Evolutionary conservation across 495 filamentous ascomycete species (phyloP), one percentile per base, ranked within the genome.

Genomic region (Polyplosphaeria fusca): DNA sequence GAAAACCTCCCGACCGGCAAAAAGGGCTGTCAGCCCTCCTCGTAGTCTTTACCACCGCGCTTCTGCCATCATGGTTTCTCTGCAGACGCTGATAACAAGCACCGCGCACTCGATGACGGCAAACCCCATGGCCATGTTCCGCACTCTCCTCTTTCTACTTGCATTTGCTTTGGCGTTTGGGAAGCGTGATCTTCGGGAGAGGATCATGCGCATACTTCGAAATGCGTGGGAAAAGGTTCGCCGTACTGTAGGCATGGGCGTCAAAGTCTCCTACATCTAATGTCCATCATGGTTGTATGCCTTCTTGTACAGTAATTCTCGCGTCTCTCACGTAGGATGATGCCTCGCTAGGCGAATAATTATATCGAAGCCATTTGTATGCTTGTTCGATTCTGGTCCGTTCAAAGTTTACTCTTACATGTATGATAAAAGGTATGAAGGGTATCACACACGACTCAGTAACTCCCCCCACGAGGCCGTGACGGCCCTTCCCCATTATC

Each of bases 221-320:
- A 69, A 77, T 25, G 82, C 83, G 20, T 96, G 91, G 93, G 79
- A 82, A 26, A 97, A 96, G 72, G 74, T 96, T 5, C 83, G 77
- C 58, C 77, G 82, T 30, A 98, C 93, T 0, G 85, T 92, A 14
- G 91, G 92, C 0, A 96, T 97, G 92, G 93, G 94, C 0, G 88
- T 95, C 47, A 97, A 96, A 74, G 91, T 98, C 64, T 94, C 86
- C 72, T 98, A 98, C 76, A 93, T 98, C 50, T 96, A 60, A 73
- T 35, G 30, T 35, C 30, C 7, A 35, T 14, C 14, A 35, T 14
- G 30, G 30, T n/a, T 37, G n/a, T 37, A n/a, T n/a, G n/a, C n/a
- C n/a, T n/a, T n/a, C n/a, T n/a, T n/a, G n/a, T n/a, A n/a, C n/a
- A n/a, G n/a, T n/a, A n/a, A n/a, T n/a, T n/a, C n/a, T n/a, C n/a